Base-by-base conservation (phyloP, 768 basidiomycete species). In the Boletus rufocinnamomeus region DNA sequence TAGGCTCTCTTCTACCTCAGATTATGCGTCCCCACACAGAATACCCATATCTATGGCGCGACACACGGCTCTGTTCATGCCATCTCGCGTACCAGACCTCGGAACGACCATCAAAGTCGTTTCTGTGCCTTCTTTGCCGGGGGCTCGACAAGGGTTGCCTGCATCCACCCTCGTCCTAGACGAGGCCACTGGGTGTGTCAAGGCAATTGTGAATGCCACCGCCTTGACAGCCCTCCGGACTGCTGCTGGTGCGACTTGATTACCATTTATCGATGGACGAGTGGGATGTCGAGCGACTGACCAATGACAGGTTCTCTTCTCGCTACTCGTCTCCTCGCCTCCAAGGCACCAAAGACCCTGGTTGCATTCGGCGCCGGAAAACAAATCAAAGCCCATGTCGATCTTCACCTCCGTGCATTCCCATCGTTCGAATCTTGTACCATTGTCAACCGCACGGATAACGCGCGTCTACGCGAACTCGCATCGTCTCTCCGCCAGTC, bases 31-130 rank as follows among this genome's bases (percentile, higher is more conserved):
- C 56, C 93, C 93, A 4, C 87, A 83, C 54, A 80, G 93, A 50
- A 82, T 80, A 0, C 72, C 78, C 0, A 69, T 94, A 13, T 74
- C 76, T 0, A 84, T 80, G 51, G 65, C 71, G 9, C 76, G 79
- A 44, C 84, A 92, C 63, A 86, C 80, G 1, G 77, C 82, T 0
- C 76, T 97, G 3, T 89, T 93, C 72, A 96, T 96, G 94, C 93
- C 94, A 2, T 84, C 90, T 8, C 82, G 87, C 27, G 76, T 88
- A 11, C 69, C 74, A 23, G 58, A 62, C 30, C 41, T 67, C n/a
- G 85, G 85, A 2, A 88, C 88, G 1, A 75, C 88, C 3, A 77
- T 92, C 59, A 95, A 97, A 72, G 81, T 92, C n/a, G 93, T 92
- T 4, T 88, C 85, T 30, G 79, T 93, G 2, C 93, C 93, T 0